phyloP scores from a whole-genome alignment of 2,329 filamentous ascomycete species.

The Curvularia hawaiiensis region DNA sequence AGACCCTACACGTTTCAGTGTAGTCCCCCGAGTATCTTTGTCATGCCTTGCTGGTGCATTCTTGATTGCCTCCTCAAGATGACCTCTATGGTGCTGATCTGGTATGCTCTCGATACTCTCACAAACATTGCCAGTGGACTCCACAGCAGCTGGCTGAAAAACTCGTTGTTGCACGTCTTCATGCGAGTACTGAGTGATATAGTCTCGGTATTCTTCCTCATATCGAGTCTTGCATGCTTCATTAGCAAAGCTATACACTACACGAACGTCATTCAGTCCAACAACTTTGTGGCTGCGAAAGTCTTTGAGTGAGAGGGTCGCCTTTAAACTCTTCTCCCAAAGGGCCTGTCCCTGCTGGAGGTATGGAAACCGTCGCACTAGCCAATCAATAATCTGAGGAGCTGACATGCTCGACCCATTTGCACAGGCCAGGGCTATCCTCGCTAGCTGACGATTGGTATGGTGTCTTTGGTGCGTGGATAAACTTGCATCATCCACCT shows the following conservation, averaged over 20 bases:
- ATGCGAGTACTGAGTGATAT: background rate
- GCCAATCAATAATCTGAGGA: conserved; percentile 17
- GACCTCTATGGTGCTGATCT: background rate
- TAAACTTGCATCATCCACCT: background rate
- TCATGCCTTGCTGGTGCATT: background rate
- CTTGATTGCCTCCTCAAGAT: background rate
- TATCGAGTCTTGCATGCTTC: conserved; percentile 7
- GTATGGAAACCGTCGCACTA: conserved; percentile 16
- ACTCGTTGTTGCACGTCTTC: background rate
- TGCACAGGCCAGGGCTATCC: conserved; percentile 22
- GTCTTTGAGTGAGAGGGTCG: conserved; percentile 19
- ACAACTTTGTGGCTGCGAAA: conserved; percentile 13
- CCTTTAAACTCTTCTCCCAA: conserved; percentile 22
- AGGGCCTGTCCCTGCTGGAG: conserved; percentile 12
- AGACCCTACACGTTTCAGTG: background rate
- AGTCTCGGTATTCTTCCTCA: conserved; percentile 5
- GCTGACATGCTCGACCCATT: conserved; percentile 15
- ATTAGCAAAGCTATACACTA: conserved; percentile 8
- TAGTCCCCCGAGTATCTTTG: background rate
- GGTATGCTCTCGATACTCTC: background rate
- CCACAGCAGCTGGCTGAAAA: background rate
- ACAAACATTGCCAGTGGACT: background rate
- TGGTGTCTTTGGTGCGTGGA: background rate
- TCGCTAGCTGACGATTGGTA: conserved; percentile 16
- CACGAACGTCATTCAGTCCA: conserved; percentile 1